Conservation (phyloP, 345 rosid genomes). For the Turritis glabra region DNA sequence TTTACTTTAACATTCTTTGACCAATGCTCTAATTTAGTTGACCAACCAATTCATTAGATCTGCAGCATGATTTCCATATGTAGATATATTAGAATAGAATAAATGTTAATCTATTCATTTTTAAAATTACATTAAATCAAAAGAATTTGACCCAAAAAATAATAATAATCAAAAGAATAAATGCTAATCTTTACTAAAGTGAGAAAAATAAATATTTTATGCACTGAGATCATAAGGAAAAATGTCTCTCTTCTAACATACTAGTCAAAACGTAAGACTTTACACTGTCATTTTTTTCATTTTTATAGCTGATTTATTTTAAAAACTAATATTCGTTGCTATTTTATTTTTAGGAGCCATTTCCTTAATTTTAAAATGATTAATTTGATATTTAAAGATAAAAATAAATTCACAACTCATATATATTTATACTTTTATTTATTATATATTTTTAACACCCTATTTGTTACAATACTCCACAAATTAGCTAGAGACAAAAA, state of each 20-base stretch:
- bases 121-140: not conserved
- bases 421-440: not conserved
- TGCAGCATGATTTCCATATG: not conserved
- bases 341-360: not conserved
- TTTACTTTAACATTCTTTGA: constrained; percentile 7
- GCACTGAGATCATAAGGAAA: not conserved
- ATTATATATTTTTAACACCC: not conserved
- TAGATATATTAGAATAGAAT: not conserved
- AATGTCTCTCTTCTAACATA: not conserved
- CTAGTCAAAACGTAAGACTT: not conserved
- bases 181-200: not conserved
- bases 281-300: not conserved
- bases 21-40: not conserved
- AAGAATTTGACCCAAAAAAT: not conserved
- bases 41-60: not conserved
- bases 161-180: not conserved
- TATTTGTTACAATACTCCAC: not conserved
- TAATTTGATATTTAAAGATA: not conserved
- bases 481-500: constrained; percentile 1
- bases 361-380: not conserved
- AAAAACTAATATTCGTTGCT: not conserved
- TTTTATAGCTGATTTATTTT: not conserved
- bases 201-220: not conserved
- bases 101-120: not conserved
- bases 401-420: not conserved